Percentiles rank a stretch among this genome's conserved stretches.
Evolutionary conservation across 768 basidiomycete genomes (phyloP).

Genomic region (Mycena olivaceomarginata): DNA sequence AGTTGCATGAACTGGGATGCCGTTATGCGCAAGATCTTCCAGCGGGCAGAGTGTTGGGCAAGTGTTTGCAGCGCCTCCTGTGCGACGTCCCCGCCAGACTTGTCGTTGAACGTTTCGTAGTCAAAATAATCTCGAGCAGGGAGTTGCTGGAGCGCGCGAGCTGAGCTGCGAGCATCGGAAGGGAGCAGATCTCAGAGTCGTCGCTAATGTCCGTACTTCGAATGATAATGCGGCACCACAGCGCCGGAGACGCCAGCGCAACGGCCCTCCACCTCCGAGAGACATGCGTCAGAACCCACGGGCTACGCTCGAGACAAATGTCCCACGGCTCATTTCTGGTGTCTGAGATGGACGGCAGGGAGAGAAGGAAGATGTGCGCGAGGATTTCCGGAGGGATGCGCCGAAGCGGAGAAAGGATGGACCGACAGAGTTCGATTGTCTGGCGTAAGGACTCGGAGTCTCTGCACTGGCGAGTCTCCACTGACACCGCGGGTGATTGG

Average conservation of each 20-base stretch:
- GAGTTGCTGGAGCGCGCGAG: not conserved
- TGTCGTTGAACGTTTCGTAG: not conserved
- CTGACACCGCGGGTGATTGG: not conserved
- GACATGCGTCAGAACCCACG: slow-evolving; percentile 19
- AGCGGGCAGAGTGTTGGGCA: not conserved
- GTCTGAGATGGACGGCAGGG: not conserved
- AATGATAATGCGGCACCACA: slow-evolving; percentile 26
- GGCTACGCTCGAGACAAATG: not conserved
- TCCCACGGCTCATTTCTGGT: slow-evolving; percentile 3
- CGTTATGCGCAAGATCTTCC: not conserved
- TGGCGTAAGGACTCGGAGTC: not conserved
- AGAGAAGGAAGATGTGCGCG: slow-evolving; percentile 17
- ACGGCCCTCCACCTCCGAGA: slow-evolving; percentile 24
- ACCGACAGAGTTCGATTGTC: not conserved
- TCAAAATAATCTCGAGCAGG: not conserved
- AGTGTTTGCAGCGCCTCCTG: not conserved
- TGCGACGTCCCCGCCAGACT: not conserved
- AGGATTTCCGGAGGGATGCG: slow-evolving; percentile 22
- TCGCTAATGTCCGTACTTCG: not conserved
- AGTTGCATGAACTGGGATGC: not conserved
- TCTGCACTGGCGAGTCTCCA: not conserved
- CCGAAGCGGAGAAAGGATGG: slow-evolving; percentile 19
- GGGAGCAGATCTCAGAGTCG: not conserved
- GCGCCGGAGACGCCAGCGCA: slow-evolving; percentile 1
- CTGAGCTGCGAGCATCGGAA: not conserved